Evolutionary conservation across 495 filamentous ascomycete species (phyloP).

Genomic region (Pseudoneurospora amorphoporcata): DNA sequence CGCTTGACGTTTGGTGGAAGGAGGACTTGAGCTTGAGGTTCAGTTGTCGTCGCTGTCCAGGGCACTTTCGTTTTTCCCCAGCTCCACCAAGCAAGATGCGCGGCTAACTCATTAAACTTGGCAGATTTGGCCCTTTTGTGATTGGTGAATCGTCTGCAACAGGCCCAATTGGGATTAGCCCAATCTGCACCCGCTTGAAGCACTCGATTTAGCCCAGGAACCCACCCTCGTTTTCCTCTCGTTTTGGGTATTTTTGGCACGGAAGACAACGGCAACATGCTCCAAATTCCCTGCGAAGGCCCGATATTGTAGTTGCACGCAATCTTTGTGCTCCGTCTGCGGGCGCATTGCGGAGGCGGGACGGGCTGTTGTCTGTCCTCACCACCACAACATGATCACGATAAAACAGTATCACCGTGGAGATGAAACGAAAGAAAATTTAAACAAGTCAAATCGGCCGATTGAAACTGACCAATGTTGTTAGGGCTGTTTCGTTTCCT

Average conservation of each 20-base stretch:
- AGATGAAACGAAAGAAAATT: no score
- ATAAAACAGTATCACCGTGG: background rate
- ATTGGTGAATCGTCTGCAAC: conserved; percentile 2
- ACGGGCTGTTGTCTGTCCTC: background rate
- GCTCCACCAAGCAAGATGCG: conserved; percentile 6
- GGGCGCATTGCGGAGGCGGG: background rate
- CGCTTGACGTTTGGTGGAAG: background rate
- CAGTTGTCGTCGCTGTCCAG: background rate
- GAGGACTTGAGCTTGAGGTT: background rate
- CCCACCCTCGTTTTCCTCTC: background rate
- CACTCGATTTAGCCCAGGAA: background rate
- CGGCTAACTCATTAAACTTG: conserved; percentile 22
- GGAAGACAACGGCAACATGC: background rate
- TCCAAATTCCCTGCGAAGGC: background rate
- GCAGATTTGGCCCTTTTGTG: background rate
- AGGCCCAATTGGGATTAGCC: background rate
- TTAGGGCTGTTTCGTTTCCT: conserved; percentile 6
- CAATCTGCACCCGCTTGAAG: background rate
- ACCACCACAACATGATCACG: background rate
- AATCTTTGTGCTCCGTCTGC: background rate
- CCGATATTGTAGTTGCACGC: background rate
- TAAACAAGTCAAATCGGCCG: background rate
- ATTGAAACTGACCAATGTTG: background rate
- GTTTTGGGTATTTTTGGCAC: background rate
- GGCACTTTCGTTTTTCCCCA: background rate